These are phyloP conservation scores for Pulveroboletus sp. DNA, from an alignment of 768 basidiomycete species.

Conservation along the genomic window DNA sequence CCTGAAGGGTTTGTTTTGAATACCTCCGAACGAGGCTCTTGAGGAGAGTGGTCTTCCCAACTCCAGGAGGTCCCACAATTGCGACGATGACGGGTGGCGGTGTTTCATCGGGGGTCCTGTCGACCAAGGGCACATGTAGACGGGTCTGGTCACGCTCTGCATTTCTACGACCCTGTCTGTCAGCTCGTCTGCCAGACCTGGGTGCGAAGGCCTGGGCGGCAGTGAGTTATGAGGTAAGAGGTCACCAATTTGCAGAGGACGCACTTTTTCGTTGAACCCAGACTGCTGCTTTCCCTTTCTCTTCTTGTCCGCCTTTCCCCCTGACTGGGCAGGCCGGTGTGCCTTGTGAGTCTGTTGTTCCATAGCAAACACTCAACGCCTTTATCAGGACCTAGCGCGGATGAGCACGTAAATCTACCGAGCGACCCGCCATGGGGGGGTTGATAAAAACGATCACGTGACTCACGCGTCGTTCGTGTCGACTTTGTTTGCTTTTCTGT, in stretches of 20 bases:
- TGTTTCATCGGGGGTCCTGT: constrained; percentile 85
- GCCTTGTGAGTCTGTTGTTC: constrained; percentile 78
- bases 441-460: constrained; percentile 23
- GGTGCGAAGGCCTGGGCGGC: constrained; percentile 75
- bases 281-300: constrained; percentile 64
- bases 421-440: constrained; percentile 14
- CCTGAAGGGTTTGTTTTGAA: constrained; percentile 88
- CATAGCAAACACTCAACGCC: constrained; percentile 35
- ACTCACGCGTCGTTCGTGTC: constrained; percentile 22
- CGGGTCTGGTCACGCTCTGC: constrained; percentile 92
- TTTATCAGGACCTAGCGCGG: neutral
- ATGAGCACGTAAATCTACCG: constrained; percentile 6
- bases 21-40: constrained; percentile 88
- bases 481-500: constrained; percentile 18
- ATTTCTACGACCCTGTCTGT: constrained; percentile 83
- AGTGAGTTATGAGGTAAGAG: neutral
- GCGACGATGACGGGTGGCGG: constrained; percentile 95
- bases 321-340: constrained; percentile 70
- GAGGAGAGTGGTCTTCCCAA: constrained; percentile 92
- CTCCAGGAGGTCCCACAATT: constrained; percentile 93
- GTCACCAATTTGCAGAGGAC: neutral
- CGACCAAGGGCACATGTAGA: constrained; percentile 92
- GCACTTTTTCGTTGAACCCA: constrained; percentile 88
- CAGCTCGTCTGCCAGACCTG: constrained; percentile 84
- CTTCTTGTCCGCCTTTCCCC: constrained; percentile 74